These are phyloP conservation scores for Boletus rubropictus DNA, from an alignment of 768 basidiomycete species.

Conservation along the genomic window DNA sequence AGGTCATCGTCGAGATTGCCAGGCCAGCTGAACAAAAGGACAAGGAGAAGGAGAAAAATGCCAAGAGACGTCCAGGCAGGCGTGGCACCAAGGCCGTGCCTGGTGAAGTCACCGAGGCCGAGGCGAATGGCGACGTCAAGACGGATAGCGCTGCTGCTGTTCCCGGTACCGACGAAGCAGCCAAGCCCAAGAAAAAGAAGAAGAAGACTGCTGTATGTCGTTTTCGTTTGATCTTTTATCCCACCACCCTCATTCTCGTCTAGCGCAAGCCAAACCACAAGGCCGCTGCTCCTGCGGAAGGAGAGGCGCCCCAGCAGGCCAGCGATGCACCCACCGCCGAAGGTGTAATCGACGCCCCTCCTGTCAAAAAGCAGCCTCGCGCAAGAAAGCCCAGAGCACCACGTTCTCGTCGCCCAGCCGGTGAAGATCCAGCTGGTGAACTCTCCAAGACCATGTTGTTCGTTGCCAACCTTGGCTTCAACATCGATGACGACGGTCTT, in stretches of 20 bases:
- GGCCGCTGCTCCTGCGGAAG: slow-evolving; percentile 32
- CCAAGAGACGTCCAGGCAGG: slow-evolving; percentile 78
- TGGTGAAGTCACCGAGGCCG: slow-evolving; percentile 86
- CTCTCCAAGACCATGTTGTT: slow-evolving; percentile 88
- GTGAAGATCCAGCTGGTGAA: slow-evolving; percentile 82
- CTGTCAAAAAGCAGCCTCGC: slow-evolving; percentile 40
- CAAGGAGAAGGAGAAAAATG: slow-evolving; percentile 66
- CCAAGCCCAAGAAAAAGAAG: slow-evolving; percentile 75
- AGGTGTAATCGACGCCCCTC: slow-evolving; percentile 33
- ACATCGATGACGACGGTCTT: slow-evolving; percentile 80
- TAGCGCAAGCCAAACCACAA: slow-evolving; percentile 53
- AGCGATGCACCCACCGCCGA: slow-evolving; percentile 34
- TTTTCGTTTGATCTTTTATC: background rate
- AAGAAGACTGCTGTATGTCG: slow-evolving; percentile 55
- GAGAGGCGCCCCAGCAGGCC: slow-evolving; percentile 25
- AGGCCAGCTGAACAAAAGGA: slow-evolving; percentile 88
- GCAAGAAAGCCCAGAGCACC: slow-evolving; percentile 52
- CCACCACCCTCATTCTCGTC: slow-evolving; percentile 10
- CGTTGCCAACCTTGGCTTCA: slow-evolving; percentile 97
- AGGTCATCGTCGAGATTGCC: slow-evolving; percentile 87
- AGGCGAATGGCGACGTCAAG: slow-evolving; percentile 73
- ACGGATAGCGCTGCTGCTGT: slow-evolving; percentile 48
- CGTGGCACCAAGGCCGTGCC: slow-evolving; percentile 83
- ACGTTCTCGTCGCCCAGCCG: slow-evolving; percentile 61
- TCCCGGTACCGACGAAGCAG: slow-evolving; percentile 48